These are phyloP conservation scores for Morella rubra DNA, from an alignment of 306 rosid genomes.

Conservation along the genomic window DNA sequence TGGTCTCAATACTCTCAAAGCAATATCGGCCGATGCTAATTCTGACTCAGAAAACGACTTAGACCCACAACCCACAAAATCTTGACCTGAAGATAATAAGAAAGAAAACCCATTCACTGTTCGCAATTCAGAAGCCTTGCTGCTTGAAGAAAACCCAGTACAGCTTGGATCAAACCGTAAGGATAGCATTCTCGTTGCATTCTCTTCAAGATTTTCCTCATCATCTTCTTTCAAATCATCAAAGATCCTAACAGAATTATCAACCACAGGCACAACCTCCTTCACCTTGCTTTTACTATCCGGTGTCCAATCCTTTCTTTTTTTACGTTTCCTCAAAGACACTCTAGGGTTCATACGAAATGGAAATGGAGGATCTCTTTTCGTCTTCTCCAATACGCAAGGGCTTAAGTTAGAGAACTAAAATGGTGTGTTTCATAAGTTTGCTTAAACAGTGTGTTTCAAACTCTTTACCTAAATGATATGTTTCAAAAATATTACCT, in stretches of 20 bases:
- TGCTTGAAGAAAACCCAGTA: conserved; percentile 70
- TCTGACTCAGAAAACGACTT: conserved; percentile 62
- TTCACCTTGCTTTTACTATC: conserved; percentile 36
- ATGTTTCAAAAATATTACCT: no score
- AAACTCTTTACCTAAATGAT: no score
- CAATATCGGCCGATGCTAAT: conserved; percentile 66
- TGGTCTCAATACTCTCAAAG: conserved; percentile 77
- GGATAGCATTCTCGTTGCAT: conserved; percentile 95
- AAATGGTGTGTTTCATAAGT: no score
- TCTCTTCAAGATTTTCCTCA: conserved; percentile 95
- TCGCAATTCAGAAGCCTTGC: conserved; percentile 54
- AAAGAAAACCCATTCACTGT: conserved; percentile 52
- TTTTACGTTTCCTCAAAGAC: conserved; percentile 55
- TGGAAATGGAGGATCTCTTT: no score
- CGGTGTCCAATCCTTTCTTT: conserved; percentile 38
- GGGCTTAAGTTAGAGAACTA: no score
- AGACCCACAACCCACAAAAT: conserved; percentile 42
- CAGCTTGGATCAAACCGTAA: conserved; percentile 97
- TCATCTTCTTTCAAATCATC: conserved; percentile 61
- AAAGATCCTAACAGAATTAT: conserved; percentile 40
- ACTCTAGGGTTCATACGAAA: no score
- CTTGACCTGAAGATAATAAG: conserved; percentile 50
- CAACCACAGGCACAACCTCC: conserved; percentile 49
- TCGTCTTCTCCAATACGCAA: no score
- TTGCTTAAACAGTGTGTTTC: no score